A percentile compares a stretch with the other conserved stretches of the same genome.
phyloP scores from a whole-genome alignment of 768 basidiomycete species.

The Hygrocybe coccinea region DNA sequence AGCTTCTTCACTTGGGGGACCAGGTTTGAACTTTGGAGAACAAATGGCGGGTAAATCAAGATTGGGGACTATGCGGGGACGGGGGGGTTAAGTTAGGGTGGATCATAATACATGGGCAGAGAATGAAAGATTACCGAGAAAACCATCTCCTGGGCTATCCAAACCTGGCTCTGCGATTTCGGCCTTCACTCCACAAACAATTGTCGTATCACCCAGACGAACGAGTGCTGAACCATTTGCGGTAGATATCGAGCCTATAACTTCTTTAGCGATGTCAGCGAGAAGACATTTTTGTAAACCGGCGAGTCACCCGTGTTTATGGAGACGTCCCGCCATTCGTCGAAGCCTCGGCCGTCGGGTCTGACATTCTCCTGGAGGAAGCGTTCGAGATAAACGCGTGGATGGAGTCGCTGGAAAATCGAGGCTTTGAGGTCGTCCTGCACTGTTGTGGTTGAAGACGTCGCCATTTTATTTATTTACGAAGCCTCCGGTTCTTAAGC shows the following conservation, averaged over 20 bases:
- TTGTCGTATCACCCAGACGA: slow-evolving; percentile 84
- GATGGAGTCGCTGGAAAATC: slow-evolving; percentile 86
- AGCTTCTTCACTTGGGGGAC: slow-evolving; percentile 91
- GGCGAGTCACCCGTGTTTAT: slow-evolving; percentile 69
- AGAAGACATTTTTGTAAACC: background rate
- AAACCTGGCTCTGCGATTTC: slow-evolving; percentile 90
- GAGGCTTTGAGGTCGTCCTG: slow-evolving; percentile 42
- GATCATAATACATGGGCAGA: background rate
- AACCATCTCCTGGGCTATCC: slow-evolving; percentile 69
- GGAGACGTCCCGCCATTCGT: slow-evolving; percentile 67
- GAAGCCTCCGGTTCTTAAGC: too few species aligned
- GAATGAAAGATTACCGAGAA: slow-evolving; percentile 57
- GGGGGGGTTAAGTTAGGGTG: background rate
- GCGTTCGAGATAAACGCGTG: slow-evolving; percentile 78
- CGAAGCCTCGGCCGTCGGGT: slow-evolving; percentile 75
- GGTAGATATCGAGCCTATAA: slow-evolving; percentile 83
- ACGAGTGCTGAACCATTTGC: slow-evolving; percentile 92
- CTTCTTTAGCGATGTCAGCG: background rate
- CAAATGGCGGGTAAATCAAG: slow-evolving; percentile 91
- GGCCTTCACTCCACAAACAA: slow-evolving; percentile 94
- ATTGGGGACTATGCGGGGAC: slow-evolving; percentile 68
- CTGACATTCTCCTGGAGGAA: slow-evolving; percentile 75
- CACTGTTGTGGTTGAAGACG: slow-evolving; percentile 11
- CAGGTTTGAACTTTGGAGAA: slow-evolving; percentile 90
- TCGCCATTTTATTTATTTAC: background rate